phyloP scores from a whole-genome alignment of 164 flowering plant genomes.

The Paratinospora sagittata region DNA sequence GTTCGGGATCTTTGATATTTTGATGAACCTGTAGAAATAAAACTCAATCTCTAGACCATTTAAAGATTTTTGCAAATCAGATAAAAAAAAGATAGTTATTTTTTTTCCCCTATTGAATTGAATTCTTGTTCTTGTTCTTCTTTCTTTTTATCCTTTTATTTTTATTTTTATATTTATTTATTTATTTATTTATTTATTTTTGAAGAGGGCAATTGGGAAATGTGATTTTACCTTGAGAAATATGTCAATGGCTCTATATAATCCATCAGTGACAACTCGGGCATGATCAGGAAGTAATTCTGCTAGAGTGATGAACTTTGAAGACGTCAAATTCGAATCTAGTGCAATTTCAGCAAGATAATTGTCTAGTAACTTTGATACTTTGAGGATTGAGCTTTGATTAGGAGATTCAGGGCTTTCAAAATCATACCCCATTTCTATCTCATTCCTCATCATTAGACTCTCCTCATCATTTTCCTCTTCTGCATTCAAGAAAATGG shows the following conservation, averaged over 20 bases:
- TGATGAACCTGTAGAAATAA: conserved; percentile 68
- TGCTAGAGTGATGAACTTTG: conserved; percentile 72
- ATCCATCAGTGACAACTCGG: conserved; percentile 65
- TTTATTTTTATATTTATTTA: too few relatives aligned
- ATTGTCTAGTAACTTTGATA: conserved; percentile 76
- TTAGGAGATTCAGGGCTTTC: conserved; percentile 89
- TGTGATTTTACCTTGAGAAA: conserved; percentile 65
- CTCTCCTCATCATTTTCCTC: conserved; percentile 78
- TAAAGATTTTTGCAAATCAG: background rate
- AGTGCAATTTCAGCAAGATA: conserved; percentile 89
- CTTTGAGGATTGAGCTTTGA: conserved; percentile 81
- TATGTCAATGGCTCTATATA: conserved; percentile 87
- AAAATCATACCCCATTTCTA: conserved; percentile 66
- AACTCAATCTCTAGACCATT: background rate
- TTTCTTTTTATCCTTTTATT: too few relatives aligned
- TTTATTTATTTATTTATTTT: background rate
- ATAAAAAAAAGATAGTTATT: background rate
- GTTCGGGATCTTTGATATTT: conserved; percentile 71
- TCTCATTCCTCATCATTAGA: conserved; percentile 49
- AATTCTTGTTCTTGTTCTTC: too few relatives aligned
- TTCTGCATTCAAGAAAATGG: conserved; percentile 76
- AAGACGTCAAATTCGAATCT: conserved; percentile 57
- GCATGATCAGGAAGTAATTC: conserved; percentile 97
- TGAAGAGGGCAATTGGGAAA: background rate
- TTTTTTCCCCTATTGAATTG: too few relatives aligned